Conservation (phyloP, 2,329 filamentous ascomycete species). For the Parafenestella ontariensis region DNA sequence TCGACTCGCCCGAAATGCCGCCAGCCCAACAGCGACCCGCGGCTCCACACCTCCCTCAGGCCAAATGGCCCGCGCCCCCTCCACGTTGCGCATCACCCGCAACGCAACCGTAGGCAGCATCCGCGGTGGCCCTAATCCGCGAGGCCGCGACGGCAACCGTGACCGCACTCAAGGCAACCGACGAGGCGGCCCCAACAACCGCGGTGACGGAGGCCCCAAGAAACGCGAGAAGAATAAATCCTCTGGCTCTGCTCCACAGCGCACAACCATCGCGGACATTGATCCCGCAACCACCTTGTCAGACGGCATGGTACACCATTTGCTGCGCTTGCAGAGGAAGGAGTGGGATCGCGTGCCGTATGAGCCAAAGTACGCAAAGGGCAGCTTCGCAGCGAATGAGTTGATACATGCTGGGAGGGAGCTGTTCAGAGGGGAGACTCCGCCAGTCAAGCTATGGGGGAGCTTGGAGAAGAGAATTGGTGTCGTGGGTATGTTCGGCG, state of each 20-base stretch:
- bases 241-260: slow-evolving; percentile 2
- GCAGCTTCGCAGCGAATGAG: slow-evolving; percentile 41
- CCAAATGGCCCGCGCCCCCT: slow-evolving; percentile 42
- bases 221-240: slow-evolving; percentile 25
- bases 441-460: slow-evolving; percentile 39
- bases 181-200: slow-evolving; percentile 8
- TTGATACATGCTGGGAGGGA: slow-evolving; percentile 41
- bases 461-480: slow-evolving; percentile 38
- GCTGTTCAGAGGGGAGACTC: slow-evolving; percentile 41
- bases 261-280: slow-evolving; percentile 10
- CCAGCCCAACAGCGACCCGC: slow-evolving; percentile 12
- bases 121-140: slow-evolving; percentile 34
- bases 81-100: slow-evolving; percentile 28
- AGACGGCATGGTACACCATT: slow-evolving; percentile 41
- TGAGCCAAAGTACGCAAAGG: slow-evolving; percentile 44
- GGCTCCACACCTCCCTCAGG: slow-evolving; percentile 25
- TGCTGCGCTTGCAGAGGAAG: slow-evolving; percentile 42
- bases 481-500: slow-evolving; percentile 45
- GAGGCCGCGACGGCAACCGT: slow-evolving; percentile 24
- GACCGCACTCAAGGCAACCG: slow-evolving; percentile 9
- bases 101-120: slow-evolving; percentile 12
- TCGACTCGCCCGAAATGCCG: slow-evolving; percentile 15
- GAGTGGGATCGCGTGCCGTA: slow-evolving; percentile 47
- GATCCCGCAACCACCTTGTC: slow-evolving; percentile 25
- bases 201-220: slow-evolving; percentile 24